A percentile compares a stretch with the other conserved stretches of the same genome.
phyloP scores from a whole-genome alignment of 148 eudicot species.

The Fagopyrum homotropicum region DNA sequence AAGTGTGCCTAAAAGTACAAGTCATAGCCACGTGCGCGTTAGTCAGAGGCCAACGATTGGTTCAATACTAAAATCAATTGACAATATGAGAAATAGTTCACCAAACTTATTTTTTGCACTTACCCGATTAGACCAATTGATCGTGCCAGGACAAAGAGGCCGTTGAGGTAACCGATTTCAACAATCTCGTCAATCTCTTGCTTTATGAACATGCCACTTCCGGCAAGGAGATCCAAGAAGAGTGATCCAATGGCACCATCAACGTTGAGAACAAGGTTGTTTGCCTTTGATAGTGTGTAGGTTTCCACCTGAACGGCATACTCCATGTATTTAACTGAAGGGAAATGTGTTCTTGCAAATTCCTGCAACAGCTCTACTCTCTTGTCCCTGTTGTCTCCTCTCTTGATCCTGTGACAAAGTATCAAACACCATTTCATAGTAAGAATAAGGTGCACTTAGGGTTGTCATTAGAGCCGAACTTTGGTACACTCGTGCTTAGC shows the following conservation, averaged over 20 bases:
- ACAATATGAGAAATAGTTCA: no score
- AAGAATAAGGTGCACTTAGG: no score
- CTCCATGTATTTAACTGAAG: slow-evolving; percentile 96
- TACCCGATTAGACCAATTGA: slow-evolving; percentile 97
- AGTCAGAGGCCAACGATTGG: no score
- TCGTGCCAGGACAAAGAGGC: slow-evolving; percentile 92
- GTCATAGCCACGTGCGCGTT: no score
- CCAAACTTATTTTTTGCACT: slow-evolving; percentile 25
- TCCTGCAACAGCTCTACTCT: slow-evolving; percentile 86
- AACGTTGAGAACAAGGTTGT: slow-evolving; percentile 82
- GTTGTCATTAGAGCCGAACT: no score
- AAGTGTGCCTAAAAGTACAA: slow-evolving; percentile 69
- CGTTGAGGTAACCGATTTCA: slow-evolving; percentile 81
- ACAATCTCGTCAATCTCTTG: slow-evolving; percentile 94
- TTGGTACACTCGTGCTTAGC: no score
- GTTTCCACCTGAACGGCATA: slow-evolving; percentile 94
- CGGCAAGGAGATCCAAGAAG: slow-evolving; percentile 93
- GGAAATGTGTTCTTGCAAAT: slow-evolving; percentile 80
- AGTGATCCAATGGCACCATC: slow-evolving; percentile 97
- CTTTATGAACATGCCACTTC: slow-evolving; percentile 93
- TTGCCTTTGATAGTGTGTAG: slow-evolving; percentile 94
- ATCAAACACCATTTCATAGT: background rate
- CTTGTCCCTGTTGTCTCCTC: slow-evolving; percentile 95
- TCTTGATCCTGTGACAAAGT: slow-evolving; percentile 64
- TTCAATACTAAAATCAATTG: no score